Conservation (phyloP, 352 stramenopile species). For the Pythium brachiatum region DNA sequence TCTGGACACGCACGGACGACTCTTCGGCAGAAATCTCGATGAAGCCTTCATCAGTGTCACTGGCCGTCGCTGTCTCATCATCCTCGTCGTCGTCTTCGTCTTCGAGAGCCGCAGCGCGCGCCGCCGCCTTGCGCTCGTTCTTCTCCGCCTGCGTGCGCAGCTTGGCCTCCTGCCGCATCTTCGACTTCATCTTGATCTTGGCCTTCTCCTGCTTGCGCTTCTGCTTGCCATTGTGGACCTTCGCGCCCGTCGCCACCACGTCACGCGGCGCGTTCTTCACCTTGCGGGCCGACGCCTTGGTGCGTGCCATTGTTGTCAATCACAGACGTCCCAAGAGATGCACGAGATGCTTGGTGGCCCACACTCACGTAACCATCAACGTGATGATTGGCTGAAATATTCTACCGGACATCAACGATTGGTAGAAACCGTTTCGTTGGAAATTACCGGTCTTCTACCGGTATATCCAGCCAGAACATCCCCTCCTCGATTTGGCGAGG, state of each 20-base stretch:
- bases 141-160: conserved; percentile 30
- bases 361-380: not conserved
- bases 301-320: conserved; percentile 39
- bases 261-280: conserved; percentile 31
- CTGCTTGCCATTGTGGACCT: conserved; percentile 41
- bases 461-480: conserved; percentile 9
- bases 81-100: conserved; percentile 22
- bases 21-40: conserved; percentile 39
- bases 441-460: conserved; percentile 17
- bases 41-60: conserved; percentile 42
- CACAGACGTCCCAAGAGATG: not conserved
- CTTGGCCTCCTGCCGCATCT: conserved; percentile 49
- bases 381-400: conserved; percentile 11
- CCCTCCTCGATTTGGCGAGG: not conserved
- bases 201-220: conserved; percentile 33
- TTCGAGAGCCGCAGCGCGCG: conserved; percentile 14
- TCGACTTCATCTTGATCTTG: conserved; percentile 62
- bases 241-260: conserved; percentile 32
- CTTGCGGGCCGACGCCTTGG: conserved; percentile 37
- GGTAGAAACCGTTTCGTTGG: not conserved
- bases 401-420: not conserved
- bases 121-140: conserved; percentile 36
- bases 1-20: not conserved
- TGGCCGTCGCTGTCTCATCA: conserved; percentile 1
- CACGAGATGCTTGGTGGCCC: conserved; percentile 11